Conservation (phyloP, 2,329 filamentous ascomycete species). For the Cercospora janseana region DNA sequence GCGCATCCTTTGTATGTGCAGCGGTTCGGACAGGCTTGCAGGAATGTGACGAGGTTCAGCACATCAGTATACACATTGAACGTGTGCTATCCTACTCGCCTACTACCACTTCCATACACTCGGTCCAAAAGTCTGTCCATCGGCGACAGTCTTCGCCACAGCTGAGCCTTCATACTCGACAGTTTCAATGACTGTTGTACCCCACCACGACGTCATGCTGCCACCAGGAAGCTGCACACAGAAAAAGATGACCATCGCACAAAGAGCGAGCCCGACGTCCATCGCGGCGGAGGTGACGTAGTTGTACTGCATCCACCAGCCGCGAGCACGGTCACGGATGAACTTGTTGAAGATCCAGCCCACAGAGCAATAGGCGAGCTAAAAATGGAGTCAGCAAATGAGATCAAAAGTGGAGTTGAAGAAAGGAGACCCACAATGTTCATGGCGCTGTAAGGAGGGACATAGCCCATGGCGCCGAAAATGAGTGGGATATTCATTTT, state of each 20-base stretch:
- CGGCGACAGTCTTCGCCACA: slow-evolving; percentile 49
- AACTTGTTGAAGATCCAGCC: slow-evolving; percentile 82
- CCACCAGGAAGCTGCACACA: slow-evolving; percentile 77
- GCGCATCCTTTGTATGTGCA: too few relatives aligned
- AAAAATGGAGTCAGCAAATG: slow-evolving; percentile 38
- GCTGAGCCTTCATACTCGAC: slow-evolving; percentile 20
- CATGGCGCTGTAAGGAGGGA: slow-evolving; percentile 75
- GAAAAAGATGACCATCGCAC: slow-evolving; percentile 84
- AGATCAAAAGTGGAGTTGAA: background rate
- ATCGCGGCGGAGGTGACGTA: slow-evolving; percentile 84
- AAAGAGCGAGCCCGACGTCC: slow-evolving; percentile 78
- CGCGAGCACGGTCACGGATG: slow-evolving; percentile 64
- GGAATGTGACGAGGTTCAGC: too few relatives aligned
- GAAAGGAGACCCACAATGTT: slow-evolving; percentile 48
- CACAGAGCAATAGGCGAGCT: slow-evolving; percentile 80
- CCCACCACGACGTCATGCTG: slow-evolving; percentile 72
- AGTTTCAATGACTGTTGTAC: slow-evolving; percentile 20
- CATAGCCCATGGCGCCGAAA: slow-evolving; percentile 79
- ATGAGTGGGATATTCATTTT: slow-evolving; percentile 59
- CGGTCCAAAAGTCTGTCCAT: slow-evolving; percentile 64
- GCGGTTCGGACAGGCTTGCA: too few relatives aligned
- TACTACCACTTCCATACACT: slow-evolving; percentile 32
- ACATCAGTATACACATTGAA: too few relatives aligned
- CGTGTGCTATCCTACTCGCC: too few relatives aligned
- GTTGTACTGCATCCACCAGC: slow-evolving; percentile 74